phyloP scores from a whole-genome alignment of 1,139 yeast genomes.

The Debaryomyces subglobosus region DNA sequence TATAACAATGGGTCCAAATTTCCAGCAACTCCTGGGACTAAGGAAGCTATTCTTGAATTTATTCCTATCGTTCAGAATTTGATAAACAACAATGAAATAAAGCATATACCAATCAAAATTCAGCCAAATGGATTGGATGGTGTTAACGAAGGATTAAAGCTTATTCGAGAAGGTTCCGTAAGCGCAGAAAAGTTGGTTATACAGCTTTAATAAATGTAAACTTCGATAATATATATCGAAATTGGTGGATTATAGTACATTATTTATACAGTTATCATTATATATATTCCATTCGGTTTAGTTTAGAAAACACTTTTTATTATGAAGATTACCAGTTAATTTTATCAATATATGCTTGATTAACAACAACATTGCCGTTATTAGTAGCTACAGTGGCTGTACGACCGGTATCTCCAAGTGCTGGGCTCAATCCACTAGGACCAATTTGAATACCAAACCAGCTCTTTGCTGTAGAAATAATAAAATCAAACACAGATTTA shows the following conservation, averaged over 20 bases:
- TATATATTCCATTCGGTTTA: background rate
- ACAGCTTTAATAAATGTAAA: no score
- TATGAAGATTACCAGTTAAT: background rate
- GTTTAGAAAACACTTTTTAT: background rate
- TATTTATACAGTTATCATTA: background rate
- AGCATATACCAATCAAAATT: background rate
- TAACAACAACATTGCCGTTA: background rate
- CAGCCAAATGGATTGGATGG: background rate
- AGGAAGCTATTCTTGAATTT: background rate
- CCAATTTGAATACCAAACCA: background rate
- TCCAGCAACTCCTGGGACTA: background rate
- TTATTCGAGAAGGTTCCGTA: background rate
- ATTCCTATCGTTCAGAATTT: background rate
- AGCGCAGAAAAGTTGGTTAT: background rate
- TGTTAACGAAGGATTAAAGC: background rate
- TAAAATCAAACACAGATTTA: constrained; percentile 31
- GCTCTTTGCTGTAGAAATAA: background rate
- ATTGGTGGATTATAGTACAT: background rate
- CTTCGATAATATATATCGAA: no score
- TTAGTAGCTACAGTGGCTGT: background rate
- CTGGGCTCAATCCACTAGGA: background rate
- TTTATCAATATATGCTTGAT: background rate
- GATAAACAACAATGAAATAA: background rate
- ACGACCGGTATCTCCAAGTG: background rate
- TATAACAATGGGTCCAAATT: background rate